A percentile compares a stretch with the other conserved stretches of the same genome.
Evolutionary conservation across 2,329 filamentous ascomycete genomes (phyloP).

Genomic region (Aspergillus puulaauensis): DNA sequence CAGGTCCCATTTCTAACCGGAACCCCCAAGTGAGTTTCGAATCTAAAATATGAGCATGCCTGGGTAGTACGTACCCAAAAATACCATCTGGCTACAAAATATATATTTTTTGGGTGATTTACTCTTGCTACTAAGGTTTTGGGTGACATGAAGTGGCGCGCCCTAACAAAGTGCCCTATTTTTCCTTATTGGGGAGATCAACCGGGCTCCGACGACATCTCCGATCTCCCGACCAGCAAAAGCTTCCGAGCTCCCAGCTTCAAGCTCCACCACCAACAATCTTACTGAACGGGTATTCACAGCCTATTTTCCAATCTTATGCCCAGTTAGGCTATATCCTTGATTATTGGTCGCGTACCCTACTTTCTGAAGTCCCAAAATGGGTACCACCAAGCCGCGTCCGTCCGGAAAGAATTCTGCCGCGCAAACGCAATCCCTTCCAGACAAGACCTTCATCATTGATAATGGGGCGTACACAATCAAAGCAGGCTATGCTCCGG

Average conservation of each 20-base stretch:
- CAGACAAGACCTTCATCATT: slow-evolving; percentile 73
- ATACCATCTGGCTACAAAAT: neutral
- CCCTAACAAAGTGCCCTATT: slow-evolving; percentile 26
- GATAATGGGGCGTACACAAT: slow-evolving; percentile 92
- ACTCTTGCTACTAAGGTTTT: neutral
- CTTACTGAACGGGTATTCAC: neutral
- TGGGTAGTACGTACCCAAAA: neutral
- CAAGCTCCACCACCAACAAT: slow-evolving; percentile 3
- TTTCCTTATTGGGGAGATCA: slow-evolving; percentile 18
- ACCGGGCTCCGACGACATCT: slow-evolving; percentile 11
- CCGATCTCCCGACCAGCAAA: slow-evolving; percentile 9
- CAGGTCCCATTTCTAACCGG: neutral
- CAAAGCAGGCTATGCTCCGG: slow-evolving; percentile 77
- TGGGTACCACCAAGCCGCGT: slow-evolving; percentile 37
- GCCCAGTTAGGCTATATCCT: neutral
- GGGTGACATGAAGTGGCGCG: neutral
- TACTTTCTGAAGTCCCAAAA: slow-evolving; percentile 6
- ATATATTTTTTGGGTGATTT: neutral
- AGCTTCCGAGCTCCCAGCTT: slow-evolving; percentile 12
- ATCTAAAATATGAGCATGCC: neutral
- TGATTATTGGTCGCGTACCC: neutral
- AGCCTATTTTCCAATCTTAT: neutral
- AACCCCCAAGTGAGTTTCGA: neutral
- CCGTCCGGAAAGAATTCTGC: slow-evolving; percentile 53
- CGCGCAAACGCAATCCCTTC: slow-evolving; percentile 50